Conservation (phyloP, 306 rosid genomes). For the Trifolium subterraneum region DNA sequence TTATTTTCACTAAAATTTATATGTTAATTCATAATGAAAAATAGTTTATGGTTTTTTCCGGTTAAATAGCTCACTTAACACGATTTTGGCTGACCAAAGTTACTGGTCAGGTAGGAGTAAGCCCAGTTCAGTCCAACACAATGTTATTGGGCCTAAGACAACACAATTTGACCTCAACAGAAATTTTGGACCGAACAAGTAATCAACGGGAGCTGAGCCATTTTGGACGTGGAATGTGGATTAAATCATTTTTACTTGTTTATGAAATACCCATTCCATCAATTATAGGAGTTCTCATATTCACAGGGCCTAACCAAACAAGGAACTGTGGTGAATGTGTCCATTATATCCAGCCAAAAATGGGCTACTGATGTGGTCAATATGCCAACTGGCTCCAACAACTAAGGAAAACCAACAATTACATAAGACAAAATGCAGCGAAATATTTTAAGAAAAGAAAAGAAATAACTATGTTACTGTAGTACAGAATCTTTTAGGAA, state of each 20-base stretch:
- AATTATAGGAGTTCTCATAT: not conserved
- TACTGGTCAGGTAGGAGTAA: not conserved
- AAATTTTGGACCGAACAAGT: not conserved
- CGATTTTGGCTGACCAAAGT: not conserved
- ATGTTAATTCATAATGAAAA: not conserved
- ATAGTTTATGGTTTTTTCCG: not conserved
- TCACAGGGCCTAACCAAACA: not conserved
- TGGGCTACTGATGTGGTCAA: not conserved
- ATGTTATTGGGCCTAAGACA: not conserved
- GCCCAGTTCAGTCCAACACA: not conserved
- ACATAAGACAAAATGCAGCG: constrained; percentile 2
- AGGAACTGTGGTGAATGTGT: not conserved
- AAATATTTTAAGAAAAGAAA: not conserved
- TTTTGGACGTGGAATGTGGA: not conserved
- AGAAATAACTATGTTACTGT: not conserved
- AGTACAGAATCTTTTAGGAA: too few relatives aligned
- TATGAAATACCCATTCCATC: not conserved
- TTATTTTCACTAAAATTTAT: not conserved
- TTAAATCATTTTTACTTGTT: not conserved
- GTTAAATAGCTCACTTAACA: constrained; percentile 8
- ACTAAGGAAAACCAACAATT: constrained; percentile 12
- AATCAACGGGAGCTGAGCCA: not conserved
- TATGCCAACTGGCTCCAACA: not conserved
- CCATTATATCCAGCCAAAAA: constrained; percentile 13
- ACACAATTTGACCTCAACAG: not conserved